These are phyloP conservation scores for Tilletia indica DNA, from an alignment of 1,284 basidiomycete genomes.

Conservation along the genomic window DNA sequence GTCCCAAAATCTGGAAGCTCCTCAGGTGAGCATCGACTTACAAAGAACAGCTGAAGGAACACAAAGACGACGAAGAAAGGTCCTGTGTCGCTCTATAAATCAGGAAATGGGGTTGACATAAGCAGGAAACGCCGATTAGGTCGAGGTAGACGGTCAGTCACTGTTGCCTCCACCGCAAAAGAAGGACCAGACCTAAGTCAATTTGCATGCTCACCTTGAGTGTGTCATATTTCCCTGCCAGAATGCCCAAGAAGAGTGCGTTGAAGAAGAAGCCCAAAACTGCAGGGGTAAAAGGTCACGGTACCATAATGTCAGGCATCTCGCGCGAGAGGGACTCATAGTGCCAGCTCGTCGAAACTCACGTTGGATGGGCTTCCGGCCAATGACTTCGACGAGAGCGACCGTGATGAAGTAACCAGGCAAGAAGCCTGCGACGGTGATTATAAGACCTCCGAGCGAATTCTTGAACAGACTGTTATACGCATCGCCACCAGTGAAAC, in stretches of 20 bases:
- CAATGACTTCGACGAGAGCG: slow-evolving; percentile 44
- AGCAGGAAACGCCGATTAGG: no score
- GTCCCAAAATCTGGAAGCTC: neutral
- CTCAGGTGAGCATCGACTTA: neutral
- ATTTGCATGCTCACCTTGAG: slow-evolving; percentile 24
- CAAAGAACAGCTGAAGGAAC: slow-evolving; percentile 61
- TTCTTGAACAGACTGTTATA: slow-evolving; percentile 63
- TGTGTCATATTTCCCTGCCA: slow-evolving; percentile 47
- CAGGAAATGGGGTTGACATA: no score
- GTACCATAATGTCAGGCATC: neutral
- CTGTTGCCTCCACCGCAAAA: no score
- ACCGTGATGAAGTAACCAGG: slow-evolving; percentile 53
- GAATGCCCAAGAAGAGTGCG: slow-evolving; percentile 53
- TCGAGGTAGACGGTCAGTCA: no score
- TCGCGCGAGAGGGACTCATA: neutral
- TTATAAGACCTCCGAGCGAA: slow-evolving; percentile 55
- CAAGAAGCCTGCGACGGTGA: slow-evolving; percentile 49
- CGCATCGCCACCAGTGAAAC: slow-evolving; percentile 57
- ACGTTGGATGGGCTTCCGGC: slow-evolving; percentile 54
- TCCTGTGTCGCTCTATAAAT: slow-evolving; percentile 57
- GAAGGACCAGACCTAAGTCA: no score
- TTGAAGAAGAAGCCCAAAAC: slow-evolving; percentile 51
- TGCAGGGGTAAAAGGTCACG: neutral
- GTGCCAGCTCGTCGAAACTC: neutral
- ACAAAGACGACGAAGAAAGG: slow-evolving; percentile 76